Evolutionary conservation across 192 early-diverging fungal genomes (phyloP), one percentile per base, ranked within the genome.

Genomic region (Coemansia reversa): DNA sequence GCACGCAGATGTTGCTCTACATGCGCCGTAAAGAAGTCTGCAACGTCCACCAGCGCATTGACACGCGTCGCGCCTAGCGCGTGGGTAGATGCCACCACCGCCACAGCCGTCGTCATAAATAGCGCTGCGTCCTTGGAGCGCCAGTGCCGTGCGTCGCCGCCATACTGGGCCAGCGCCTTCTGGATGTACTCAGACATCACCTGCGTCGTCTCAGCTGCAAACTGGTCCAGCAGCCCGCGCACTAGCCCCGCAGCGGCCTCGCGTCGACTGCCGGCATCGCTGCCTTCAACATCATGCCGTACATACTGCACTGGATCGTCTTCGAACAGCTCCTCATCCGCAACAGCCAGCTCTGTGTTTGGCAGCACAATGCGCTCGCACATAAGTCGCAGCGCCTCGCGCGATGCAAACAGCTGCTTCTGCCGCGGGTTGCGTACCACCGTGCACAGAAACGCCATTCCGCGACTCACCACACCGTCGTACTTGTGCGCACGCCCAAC

Each of bases 221-320:
- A 98, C 69, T 91, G 88, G 49, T 93, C 92, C 82, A 98, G 75
- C 8, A 99, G 81, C 24, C 94, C 95, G 19, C 92, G 88, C 22
- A 99, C 91, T 61, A 99, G 83, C 56, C 95, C 96, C 4, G 92
- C 86, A 1, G 96, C 92, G 8, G 95, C 91, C 61, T 92, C 85
- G 57, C 96, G 87, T n/a, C 97, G 91, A 18, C 94, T 96, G 58
- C 95, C 94, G 19, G 82, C 89, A 53, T 96, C 94, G 85, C 67
- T 89, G 29, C 94, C 94, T 70, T 98, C 96, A 9, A 98, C 62
- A 77, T 98, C 96, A 51, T 92, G 82, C 42, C 94, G 83, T 69
- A 98, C 92, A 69, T 90, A 98, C 58, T 96, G 95, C 70, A 97
- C 90, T 25, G 94, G 94, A 57, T 98, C 96, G 65, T 97, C 95